phyloP scores from a whole-genome alignment of 169 alveolate species.

The Plasmodium fragile region DNA sequence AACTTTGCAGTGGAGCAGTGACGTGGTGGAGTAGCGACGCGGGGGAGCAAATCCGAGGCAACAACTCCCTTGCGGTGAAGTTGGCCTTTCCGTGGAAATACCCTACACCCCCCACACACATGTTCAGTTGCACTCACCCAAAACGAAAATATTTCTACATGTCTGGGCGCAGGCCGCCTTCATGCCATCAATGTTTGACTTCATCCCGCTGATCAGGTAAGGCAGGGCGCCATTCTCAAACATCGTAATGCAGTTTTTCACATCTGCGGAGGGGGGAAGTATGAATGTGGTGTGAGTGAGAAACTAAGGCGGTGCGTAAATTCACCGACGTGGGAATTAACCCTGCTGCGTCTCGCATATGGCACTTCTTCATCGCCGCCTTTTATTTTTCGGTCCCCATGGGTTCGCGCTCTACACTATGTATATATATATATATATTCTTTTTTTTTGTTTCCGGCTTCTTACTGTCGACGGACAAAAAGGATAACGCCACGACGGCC shows the following conservation, averaged over 20 bases:
- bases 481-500: slow-evolving; percentile 93
- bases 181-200: slow-evolving; percentile 90
- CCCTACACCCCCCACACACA: background rate
- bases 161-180: slow-evolving; percentile 94
- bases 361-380: background rate
- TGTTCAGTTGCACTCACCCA: slow-evolving; percentile 76
- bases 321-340: background rate
- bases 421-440: background rate
- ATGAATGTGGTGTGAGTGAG: background rate
- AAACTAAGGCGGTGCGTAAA: background rate
- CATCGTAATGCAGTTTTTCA: slow-evolving; percentile 89
- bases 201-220: slow-evolving; percentile 89
- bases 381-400: background rate
- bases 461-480: slow-evolving; percentile 91
- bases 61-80: background rate
- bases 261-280: slow-evolving; percentile 72
- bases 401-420: background rate
- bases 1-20: background rate
- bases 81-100: background rate
- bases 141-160: slow-evolving; percentile 90
- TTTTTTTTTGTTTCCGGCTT: background rate
- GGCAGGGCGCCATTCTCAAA: slow-evolving; percentile 91
- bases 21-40: background rate
- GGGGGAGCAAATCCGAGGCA: background rate
- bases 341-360: background rate